Conservation (phyloP, 2,329 filamentous ascomycete genomes). For the Cladorrhinum sp. region DNA sequence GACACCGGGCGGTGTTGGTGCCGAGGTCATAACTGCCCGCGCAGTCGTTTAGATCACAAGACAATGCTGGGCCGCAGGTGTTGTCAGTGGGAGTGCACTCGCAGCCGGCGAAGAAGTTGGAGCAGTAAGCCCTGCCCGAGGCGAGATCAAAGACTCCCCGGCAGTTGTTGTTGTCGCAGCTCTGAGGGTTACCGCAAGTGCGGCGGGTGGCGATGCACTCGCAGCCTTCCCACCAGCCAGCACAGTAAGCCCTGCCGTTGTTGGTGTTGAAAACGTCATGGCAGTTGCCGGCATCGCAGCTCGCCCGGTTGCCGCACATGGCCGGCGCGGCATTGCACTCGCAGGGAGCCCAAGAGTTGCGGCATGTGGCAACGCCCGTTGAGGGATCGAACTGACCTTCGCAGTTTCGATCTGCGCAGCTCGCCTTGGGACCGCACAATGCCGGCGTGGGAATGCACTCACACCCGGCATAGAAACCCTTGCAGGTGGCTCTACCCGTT, state of each 20-base stretch:
- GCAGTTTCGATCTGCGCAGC: no score
- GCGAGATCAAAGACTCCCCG: neutral
- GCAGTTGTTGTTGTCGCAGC: no score
- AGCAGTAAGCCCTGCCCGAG: neutral
- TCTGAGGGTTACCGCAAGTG: no score
- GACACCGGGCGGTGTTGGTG: neutral
- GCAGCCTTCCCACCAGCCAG: constrained; percentile 3
- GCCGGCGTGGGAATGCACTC: constrained; percentile 1
- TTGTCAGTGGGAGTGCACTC: neutral
- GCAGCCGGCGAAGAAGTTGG: constrained; percentile 1
- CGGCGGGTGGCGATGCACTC: neutral
- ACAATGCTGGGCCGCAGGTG: neutral
- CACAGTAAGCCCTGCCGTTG: neutral
- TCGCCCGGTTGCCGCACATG: constrained; percentile 6
- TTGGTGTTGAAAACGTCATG: constrained; percentile 2
- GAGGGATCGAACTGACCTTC: no score
- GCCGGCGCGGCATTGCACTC: neutral
- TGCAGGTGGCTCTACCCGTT: neutral
- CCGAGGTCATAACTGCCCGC: neutral
- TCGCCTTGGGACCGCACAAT: no score
- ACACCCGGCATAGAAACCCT: neutral
- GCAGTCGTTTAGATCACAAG: constrained; percentile 1
- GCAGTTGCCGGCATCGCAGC: constrained; percentile 10
- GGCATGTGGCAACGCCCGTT: no score
- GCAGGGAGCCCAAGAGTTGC: no score